These are phyloP conservation scores for Phalaenopsis aphrodite DNA, from an alignment of 106 monocot genomes.

Conservation along the genomic window DNA sequence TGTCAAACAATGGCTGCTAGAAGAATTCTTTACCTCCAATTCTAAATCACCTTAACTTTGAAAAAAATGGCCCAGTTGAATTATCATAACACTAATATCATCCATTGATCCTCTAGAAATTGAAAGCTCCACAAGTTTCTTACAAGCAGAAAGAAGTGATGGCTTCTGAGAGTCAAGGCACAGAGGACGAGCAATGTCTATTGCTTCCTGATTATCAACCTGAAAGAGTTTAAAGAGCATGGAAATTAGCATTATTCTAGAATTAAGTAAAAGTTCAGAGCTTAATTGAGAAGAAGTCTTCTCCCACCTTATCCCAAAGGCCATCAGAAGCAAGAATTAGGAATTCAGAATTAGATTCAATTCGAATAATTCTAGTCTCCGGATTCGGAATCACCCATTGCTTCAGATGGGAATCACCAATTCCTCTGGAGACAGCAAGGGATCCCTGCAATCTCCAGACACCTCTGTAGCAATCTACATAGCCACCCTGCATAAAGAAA, in stretches of 20 bases:
- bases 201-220: constrained; percentile 76
- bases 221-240: neutral
- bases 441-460: constrained; percentile 79
- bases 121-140: constrained; percentile 47
- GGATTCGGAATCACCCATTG: constrained; percentile 81
- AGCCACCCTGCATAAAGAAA: constrained; percentile 47
- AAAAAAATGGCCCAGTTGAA: constrained; percentile 37
- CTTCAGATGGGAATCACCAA: constrained; percentile 81
- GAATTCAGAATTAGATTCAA: constrained; percentile 68
- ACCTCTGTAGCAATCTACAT: constrained; percentile 52
- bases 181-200: constrained; percentile 43
- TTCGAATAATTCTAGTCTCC: constrained; percentile 45
- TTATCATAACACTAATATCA: constrained; percentile 68
- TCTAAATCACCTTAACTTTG: neutral
- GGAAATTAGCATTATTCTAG: too few species aligned
- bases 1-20: too few species aligned
- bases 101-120: constrained; percentile 41
- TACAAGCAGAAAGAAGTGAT: constrained; percentile 44
- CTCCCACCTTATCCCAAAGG: constrained; percentile 57
- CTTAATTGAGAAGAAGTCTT: neutral
- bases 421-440: constrained; percentile 82
- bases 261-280: neutral
- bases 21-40: neutral
- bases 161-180: constrained; percentile 21
- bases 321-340: constrained; percentile 93